A percentile compares a stretch with the other conserved stretches of the same genome.
phyloP scores from a whole-genome alignment of 148 eudicot genomes.

The Silene conica region DNA sequence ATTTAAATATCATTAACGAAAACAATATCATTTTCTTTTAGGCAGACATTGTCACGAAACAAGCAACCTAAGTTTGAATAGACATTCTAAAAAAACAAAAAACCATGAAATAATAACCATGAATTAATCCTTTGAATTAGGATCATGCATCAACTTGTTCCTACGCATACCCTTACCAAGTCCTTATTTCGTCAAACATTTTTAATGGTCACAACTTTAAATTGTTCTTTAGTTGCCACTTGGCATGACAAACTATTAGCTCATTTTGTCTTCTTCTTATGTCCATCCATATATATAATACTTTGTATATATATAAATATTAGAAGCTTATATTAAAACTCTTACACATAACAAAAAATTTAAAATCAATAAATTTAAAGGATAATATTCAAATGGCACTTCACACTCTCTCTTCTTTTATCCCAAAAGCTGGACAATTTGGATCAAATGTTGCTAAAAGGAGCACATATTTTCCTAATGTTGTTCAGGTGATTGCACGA shows the following conservation, averaged over 20 bases:
- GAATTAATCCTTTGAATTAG: background rate
- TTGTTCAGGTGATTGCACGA: background rate
- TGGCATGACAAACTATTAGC: too few relatives aligned
- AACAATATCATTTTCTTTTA: too few relatives aligned
- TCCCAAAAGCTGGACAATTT: background rate
- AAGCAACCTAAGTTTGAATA: too few relatives aligned
- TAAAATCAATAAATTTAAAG: background rate
- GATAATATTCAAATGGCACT: conserved; percentile 12
- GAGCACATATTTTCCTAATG: background rate
- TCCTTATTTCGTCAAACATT: background rate
- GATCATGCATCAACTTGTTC: background rate
- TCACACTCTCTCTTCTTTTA: conserved; percentile 6
- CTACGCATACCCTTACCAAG: background rate
- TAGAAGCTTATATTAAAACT: too few relatives aligned
- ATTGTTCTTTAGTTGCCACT: too few relatives aligned
- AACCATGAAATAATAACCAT: background rate
- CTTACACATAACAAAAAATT: background rate
- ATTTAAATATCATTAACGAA: too few relatives aligned
- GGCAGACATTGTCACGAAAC: too few relatives aligned
- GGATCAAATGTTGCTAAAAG: background rate
- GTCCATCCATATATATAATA: too few relatives aligned
- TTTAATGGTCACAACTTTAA: background rate
- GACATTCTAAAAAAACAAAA: too few relatives aligned
- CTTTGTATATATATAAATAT: too few relatives aligned
- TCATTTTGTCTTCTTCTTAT: too few relatives aligned